Base-by-base conservation (phyloP, 1,284 basidiomycete genomes). In the Bjerkandera adusta region DNA sequence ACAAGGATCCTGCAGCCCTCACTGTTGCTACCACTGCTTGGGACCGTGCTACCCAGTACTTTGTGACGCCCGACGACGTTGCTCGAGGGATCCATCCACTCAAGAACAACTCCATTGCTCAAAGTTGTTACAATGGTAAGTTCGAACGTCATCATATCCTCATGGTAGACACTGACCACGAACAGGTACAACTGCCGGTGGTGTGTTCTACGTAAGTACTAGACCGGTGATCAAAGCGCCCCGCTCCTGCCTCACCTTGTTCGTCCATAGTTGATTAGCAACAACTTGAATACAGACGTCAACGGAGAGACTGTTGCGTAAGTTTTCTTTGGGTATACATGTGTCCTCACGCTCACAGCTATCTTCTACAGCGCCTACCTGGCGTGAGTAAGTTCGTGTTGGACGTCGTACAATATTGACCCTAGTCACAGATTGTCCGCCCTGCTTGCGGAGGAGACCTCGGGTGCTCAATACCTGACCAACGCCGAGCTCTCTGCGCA, bases 241-340 rank as follows among this genome's bases (percentile, higher is more conserved):
- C 12, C 24, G 13, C 30, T 30, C 22, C 4, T 12, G 25, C 27
- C 2, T 21, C 24, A 24, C 12, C 2, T 11, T 13, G 24, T 7
- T 1, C 4, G 4, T 22, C 20, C 39, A 27, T 16, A 22, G 25
- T 21, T 13, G 26, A 32, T 10, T 30, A n/a, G n/a, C n/a, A n/a
- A n/a, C n/a, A n/a, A n/a, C 36, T 27, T 24, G 20, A 36, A 45
- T 20, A 36, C 40, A 18, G 33, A 26, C 13, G 47, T 49, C 2
- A 37, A 49, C 34, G 43, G 26, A 6, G 41, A 36, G 16, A 49
- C 47, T 7, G 25, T 49, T 12, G 47, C 22, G 47, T 49, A 38
- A 13, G 33, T 45, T n/a, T 8, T 16, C n/a, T 30, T n/a, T n/a
- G n/a, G n/a, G n/a, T 26, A 20, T n/a, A 11, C 26, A 16, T 49